phyloP scores from a whole-genome alignment of 805 yeast genomes.

The Priceomyces melissophilus region DNA sequence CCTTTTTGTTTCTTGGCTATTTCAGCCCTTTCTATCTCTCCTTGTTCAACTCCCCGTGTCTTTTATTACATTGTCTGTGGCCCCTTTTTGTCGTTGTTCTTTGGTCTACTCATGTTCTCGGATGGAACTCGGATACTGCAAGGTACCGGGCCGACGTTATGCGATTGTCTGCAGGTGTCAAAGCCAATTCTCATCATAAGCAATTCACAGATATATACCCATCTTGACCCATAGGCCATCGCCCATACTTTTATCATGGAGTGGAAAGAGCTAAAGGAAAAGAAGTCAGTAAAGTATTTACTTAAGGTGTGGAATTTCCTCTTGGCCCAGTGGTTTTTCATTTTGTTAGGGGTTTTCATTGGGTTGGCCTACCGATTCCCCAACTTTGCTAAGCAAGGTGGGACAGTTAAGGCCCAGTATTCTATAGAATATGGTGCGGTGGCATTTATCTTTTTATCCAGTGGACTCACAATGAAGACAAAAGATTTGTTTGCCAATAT shows the following conservation, averaged over 20 bases:
- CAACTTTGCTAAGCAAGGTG: constrained; percentile 79
- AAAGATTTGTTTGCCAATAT: constrained; percentile 58
- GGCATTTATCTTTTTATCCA: constrained; percentile 75
- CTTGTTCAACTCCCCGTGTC: no score
- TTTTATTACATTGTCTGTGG: no score
- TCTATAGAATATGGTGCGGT: constrained; percentile 84
- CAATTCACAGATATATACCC: neutral
- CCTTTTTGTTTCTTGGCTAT: no score
- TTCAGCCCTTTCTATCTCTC: no score
- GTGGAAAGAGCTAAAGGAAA: constrained; percentile 4
- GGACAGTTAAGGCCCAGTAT: constrained; percentile 69
- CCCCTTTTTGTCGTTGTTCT: no score
- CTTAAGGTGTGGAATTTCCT: constrained; percentile 22
- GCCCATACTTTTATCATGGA: neutral
- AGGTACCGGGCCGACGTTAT: neutral
- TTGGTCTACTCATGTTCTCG: no score
- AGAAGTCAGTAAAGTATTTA: constrained; percentile 9
- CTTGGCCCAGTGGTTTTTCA: constrained; percentile 69
- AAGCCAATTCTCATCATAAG: neutral
- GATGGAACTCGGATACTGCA: neutral
- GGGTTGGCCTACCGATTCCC: constrained; percentile 78
- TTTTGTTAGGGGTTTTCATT: constrained; percentile 66
- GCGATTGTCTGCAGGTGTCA: neutral
- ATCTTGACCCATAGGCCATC: neutral
- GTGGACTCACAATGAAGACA: constrained; percentile 77